Percentiles rank a stretch among this genome's conserved stretches.
phyloP scores from a whole-genome alignment of 169 alveolate species.

The Eimeria falciformis region DNA sequence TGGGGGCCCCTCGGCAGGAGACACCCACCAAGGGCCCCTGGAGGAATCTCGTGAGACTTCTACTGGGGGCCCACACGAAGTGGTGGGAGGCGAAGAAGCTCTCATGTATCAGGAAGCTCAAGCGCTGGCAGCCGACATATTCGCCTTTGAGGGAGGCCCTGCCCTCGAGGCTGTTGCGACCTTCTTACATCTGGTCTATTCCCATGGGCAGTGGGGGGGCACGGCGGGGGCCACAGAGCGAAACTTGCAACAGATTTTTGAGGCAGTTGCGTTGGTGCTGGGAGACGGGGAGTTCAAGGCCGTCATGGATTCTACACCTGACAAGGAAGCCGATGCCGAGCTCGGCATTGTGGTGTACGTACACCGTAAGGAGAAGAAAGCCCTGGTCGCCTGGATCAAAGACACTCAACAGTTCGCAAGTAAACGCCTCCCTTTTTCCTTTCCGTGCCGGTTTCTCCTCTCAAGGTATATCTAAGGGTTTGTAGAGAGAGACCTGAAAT shows the following conservation, averaged over 20 bases:
- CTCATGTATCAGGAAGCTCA: neutral
- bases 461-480: no score
- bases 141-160: neutral
- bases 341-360: conserved; percentile 49
- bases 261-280: neutral
- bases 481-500: no score
- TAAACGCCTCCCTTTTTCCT: no score
- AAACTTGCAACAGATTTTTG: neutral
- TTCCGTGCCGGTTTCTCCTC: no score
- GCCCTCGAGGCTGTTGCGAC: neutral
- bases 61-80: neutral
- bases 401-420: conserved; percentile 12
- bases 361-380: neutral
- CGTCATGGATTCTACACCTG: neutral
- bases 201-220: neutral
- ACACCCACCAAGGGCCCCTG: neutral
- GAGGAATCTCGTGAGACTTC: neutral
- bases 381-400: conserved; percentile 44
- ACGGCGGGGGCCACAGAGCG: neutral
- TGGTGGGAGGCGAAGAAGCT: neutral
- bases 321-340: neutral
- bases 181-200: neutral
- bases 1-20: neutral
- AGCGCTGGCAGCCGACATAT: neutral
- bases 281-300: neutral